Evolutionary conservation across 2,329 filamentous ascomycete genomes (phyloP), one percentile per base, ranked within the genome.

Genomic region (Paecilomyces sp.): DNA sequence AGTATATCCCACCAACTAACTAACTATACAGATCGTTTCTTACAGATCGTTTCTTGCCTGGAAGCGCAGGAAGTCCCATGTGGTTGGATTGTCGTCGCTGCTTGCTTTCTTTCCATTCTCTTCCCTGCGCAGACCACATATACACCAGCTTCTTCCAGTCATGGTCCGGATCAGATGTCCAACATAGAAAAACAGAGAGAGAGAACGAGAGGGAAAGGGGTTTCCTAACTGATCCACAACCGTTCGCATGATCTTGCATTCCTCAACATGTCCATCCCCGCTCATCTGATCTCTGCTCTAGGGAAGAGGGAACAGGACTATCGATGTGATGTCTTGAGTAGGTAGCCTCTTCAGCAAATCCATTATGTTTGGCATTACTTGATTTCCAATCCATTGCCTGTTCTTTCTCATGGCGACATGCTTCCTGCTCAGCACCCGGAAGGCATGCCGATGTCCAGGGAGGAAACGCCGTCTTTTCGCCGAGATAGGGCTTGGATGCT

Each of bases 401-500:
- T n/a, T 47, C 5, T 6, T 47, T 22, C 36, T 7, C 36, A 18
- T 8, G 25, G n/a, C 36, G 15, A 47, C 25, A 28, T 28, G n/a
- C n/a, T 15, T 9, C 7, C 36, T 47, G n/a, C 15, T 18, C 15
- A 8, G 8, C 6, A 18, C 36, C 36, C 36, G 36, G 36, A 47
- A 15, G 1, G 36, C 8, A 18, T 5, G 8, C 36, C 36, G 36
- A 47, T 6, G 36, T 6, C 2, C 31, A 4, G 18, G 36, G 18
- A 47, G n/a, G n/a, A 47, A 47, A 47, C 3, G 36, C 36, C n/a
- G 36, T 15, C n/a, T 47, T 47, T 47, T 22, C 36, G 36, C 36
- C 36, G 52, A 52, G 56, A 30, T 60, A 60, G 58, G 58, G 58
- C 55, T 57, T 13, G 25, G 25, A 9, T 12, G 12, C 28, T 11